Base-by-base conservation (phyloP, 1,284 basidiomycete genomes). In the Ceratorhiza oryzae-sativae region DNA sequence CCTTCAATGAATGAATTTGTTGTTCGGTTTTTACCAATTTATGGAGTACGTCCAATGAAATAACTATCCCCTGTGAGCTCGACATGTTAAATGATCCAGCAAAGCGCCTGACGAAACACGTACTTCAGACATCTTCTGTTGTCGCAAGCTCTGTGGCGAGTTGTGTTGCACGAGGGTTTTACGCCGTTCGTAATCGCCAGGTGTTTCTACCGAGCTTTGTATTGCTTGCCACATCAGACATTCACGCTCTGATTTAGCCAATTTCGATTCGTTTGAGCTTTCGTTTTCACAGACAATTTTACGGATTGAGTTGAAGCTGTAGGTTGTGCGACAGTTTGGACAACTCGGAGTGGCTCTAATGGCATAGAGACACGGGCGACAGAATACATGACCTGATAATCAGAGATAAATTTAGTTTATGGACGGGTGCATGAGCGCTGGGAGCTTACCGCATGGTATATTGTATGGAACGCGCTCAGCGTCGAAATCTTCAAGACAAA, bases 401-500 rank as follows among this genome's bases (percentile, higher is more conserved):
- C n/a, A 39, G 12, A 27, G 12, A 42, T 39, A 5, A 51, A 20
- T 39, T 25, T 20, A 27, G 18, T n/a, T 18, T 13, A 6, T 39
- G 36, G 32, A 4, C 13, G 27, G 34, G 4, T 46, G 13, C 20
- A 15, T 6, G 3, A 25, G 30, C 15, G n/a, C n/a, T n/a, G n/a
- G 15, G 30, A 18, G 23, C 49, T 41, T 27, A 53, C 63, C 63
- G n/a, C 63, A 67, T 13, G 63, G 49, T n/a, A 67, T 55, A 15
- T 13, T 56, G 30, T 67, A 27, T 42, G 63, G 63, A 18, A 12
- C 10, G 5, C 63, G 63, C 9, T 42, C 23, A n/a, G 23, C 25
- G 39, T 55, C 32, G n/a, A 41, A 67, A 18, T 67, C 63, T 42
- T 67, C 63, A 56, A 53, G 45, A 18, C 63, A 67, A 15, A 67